Base-by-base conservation (phyloP, 495 filamentous ascomycete species). In the Aspergillus nidulans region DNA sequence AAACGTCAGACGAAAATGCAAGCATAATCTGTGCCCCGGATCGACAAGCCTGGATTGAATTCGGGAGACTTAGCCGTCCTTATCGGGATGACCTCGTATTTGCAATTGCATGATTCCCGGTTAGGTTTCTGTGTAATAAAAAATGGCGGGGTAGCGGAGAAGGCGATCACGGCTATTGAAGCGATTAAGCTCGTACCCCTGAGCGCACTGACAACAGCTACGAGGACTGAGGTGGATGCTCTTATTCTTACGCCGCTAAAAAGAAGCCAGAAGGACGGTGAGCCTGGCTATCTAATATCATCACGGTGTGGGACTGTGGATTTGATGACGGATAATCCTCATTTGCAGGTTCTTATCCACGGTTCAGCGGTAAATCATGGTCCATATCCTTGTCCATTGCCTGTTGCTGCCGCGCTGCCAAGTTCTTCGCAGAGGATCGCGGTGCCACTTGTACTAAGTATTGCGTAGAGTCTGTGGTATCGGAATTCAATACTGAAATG, bases 311-410 rank as follows among this genome's bases (percentile, higher is more conserved):
- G 30, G 30, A 34, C 36, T 16, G 36, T 39, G 36, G 36, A 12
- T 39, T 39, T 39, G 36, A 39, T 10, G 20, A 21, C 20, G 45
- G 47, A 25, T 39, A 49, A 49, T 49, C 47, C 18, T 49, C 32
- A 49, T 49, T 49, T 49, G 16, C 32, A 19, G 39, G 30, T 32
- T 13, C 47, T 32, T 13, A 49, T 49, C 47, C 47, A 49, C 36
- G 47, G 47, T 49, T 38, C 32, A 6, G 30, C 1, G 47, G n/a
- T 13, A 36, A 49, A 49, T 49, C 47, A 49, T 4, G 1, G 26
- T 34, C 1, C 21, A 23, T 19, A 4, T 25, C 20, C 3, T n/a
- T 20, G 32, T 36, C 32, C 47, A 39, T 24, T 39, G n/a, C 2
- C 30, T 34, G 19, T 8, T 3, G 26, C 21, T 32, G 16, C 10